These are phyloP conservation scores for apple (Malus domestica) DNA, from an alignment of 306 rosid genomes.

Conservation along the genomic window ASM211411v1 NC_041792.1:31949407-31949906, in stretches of 20 bases:
- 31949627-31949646: slow-evolving; percentile 38
- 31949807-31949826: slow-evolving; percentile 51
- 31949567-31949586: slow-evolving; percentile 77
- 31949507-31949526: slow-evolving; percentile 63
- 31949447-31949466: slow-evolving; percentile 69
- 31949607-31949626: slow-evolving; percentile 65
- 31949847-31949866: slow-evolving; percentile 85
- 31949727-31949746: slow-evolving; percentile 46
- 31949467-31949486: slow-evolving; percentile 78
- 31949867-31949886: slow-evolving; percentile 35
- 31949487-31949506: slow-evolving; percentile 63
- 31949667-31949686: slow-evolving; percentile 51
- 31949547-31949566: slow-evolving; percentile 74
- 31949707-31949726: slow-evolving; percentile 57
- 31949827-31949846: slow-evolving; percentile 68
- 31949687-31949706: slow-evolving; percentile 65
- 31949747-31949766: slow-evolving; percentile 75
- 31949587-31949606: slow-evolving; percentile 80
- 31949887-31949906: slow-evolving; percentile 11
- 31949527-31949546: slow-evolving; percentile 32
- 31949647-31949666: slow-evolving; percentile 20
- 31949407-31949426: slow-evolving; percentile 77
- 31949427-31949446: slow-evolving; percentile 70
- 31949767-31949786: slow-evolving; percentile 51
- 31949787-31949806: slow-evolving; percentile 45